Base-by-base conservation (phyloP, 2,329 filamentous ascomycete genomes). In the Simplicillium sp. region DNA sequence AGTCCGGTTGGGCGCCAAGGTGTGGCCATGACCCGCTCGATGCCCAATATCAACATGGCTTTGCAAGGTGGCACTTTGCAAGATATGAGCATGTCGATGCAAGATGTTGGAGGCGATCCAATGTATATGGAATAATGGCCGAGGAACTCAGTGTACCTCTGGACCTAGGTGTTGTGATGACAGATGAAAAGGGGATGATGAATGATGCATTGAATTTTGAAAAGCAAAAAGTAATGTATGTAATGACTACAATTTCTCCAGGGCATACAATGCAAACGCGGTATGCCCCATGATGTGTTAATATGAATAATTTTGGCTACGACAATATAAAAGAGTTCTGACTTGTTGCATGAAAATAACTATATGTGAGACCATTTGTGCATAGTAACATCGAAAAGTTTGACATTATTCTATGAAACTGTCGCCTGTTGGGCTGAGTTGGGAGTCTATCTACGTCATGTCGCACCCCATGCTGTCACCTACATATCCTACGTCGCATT, bases 41-140 rank as follows among this genome's bases (percentile, higher is more conserved):
- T 72, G 59, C 63, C 70, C 13, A 67, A 65, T 50, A 65, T 70
- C 57, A 65, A 62, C 41, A 57, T 64, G 45, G 53, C 60, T 2
- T 61, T 70, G 55, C 64, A 63, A 41, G 55, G 54, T 9, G 60
- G 52, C 44, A 49, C 52, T n/a, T 52, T 65, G 53, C 66, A 67
- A 12, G 68, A 71, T 34, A 64, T 72, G 54, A 54, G 58, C 44
- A 59, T 71, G 52, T 57, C 61, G 11, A 68, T 71, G 55, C 64
- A 68, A 43, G 62, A 64, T 28, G 61, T 70, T 29, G 61, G 64
- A 36, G 59, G 61, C 33, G 70, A 74, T 41, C 20, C 20, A 5
- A 72, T 76, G 67, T 75, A 70, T 50, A 67, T 73, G 64, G 69
- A 72, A 47, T 72, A 57, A 54, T 38, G 45, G 6, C 20, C 9